Evolutionary conservation across 257 asterid species (phyloP).

Genomic region (Solanum neorickii): DNA sequence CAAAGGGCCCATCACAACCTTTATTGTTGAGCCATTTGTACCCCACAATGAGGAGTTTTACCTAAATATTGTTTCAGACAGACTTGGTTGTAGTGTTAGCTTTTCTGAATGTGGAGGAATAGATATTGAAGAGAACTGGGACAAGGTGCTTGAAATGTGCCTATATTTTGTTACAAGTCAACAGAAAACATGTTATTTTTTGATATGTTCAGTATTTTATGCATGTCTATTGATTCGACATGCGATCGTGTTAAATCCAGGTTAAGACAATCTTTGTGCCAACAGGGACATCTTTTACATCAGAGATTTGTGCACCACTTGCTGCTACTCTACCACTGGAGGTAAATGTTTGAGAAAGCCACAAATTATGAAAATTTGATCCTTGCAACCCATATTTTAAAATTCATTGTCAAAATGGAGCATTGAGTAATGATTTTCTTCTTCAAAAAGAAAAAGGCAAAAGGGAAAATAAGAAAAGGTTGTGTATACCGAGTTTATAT

Average conservation of each 20-base stretch:
- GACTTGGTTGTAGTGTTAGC: conserved; percentile 93
- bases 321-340: conserved; percentile 87
- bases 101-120: conserved; percentile 95
- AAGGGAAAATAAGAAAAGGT: not conserved
- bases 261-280: conserved; percentile 69
- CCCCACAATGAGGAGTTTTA: conserved; percentile 84
- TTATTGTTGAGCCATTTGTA: conserved; percentile 84
- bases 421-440: not conserved
- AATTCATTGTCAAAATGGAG: not conserved
- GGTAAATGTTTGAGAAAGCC: conserved; percentile 24
- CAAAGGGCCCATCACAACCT: conserved; percentile 87
- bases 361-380: not conserved
- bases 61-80: conserved; percentile 78
- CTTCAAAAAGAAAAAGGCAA: not conserved
- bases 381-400: not conserved
- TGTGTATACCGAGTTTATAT: not conserved
- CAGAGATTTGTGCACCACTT: conserved; percentile 79
- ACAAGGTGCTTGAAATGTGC: conserved; percentile 38
- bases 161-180: not conserved
- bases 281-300: conserved; percentile 54
- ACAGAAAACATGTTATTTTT: not conserved
- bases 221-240: not conserved
- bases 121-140: conserved; percentile 97
- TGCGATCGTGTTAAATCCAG: conserved; percentile 16
- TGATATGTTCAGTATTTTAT: not conserved